phyloP scores from a whole-genome alignment of 2,329 filamentous ascomycete species.

The Monilinia aucupariae region DNA sequence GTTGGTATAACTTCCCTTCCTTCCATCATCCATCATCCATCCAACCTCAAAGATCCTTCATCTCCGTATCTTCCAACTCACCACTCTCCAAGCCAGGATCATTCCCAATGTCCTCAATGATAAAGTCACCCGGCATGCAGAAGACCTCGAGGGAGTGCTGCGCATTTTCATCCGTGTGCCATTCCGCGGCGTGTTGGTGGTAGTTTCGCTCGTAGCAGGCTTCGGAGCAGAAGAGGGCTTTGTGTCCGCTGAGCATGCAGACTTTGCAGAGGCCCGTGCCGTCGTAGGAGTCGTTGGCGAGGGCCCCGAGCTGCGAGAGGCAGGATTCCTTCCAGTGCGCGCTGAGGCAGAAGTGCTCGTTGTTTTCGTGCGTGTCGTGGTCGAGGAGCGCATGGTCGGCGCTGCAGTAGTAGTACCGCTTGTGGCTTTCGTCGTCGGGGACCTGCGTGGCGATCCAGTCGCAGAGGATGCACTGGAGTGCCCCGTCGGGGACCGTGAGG shows the following conservation, averaged over 20 bases:
- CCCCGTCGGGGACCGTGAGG: slow-evolving; percentile 21
- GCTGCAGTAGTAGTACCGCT: slow-evolving; percentile 28
- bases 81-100: slow-evolving; percentile 7
- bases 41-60: not conserved
- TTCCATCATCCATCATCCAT: no score
- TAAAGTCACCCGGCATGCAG: not conserved
- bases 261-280: slow-evolving; percentile 9
- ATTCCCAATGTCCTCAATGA: not conserved
- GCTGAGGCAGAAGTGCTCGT: not conserved
- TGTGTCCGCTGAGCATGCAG: not conserved
- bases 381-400: slow-evolving; percentile 24
- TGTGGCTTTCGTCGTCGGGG: slow-evolving; percentile 19
- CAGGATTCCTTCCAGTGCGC: slow-evolving; percentile 9
- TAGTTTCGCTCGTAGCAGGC: slow-evolving; percentile 6
- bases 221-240: slow-evolving; percentile 5
- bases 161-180: slow-evolving; percentile 7
- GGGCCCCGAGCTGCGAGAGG: not conserved
- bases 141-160: not conserved
- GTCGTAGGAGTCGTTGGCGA: not conserved
- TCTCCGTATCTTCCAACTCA: slow-evolving; percentile 7
- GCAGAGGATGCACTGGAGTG: slow-evolving; percentile 31
- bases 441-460: slow-evolving; percentile 29
- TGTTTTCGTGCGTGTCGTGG: slow-evolving; percentile 1
- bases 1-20: no score
- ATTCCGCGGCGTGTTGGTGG: slow-evolving; percentile 3